Percentiles rank a stretch among this genome's conserved stretches.
phyloP scores from a whole-genome alignment of 495 filamentous ascomycete species.

The Podospora comata region DNA sequence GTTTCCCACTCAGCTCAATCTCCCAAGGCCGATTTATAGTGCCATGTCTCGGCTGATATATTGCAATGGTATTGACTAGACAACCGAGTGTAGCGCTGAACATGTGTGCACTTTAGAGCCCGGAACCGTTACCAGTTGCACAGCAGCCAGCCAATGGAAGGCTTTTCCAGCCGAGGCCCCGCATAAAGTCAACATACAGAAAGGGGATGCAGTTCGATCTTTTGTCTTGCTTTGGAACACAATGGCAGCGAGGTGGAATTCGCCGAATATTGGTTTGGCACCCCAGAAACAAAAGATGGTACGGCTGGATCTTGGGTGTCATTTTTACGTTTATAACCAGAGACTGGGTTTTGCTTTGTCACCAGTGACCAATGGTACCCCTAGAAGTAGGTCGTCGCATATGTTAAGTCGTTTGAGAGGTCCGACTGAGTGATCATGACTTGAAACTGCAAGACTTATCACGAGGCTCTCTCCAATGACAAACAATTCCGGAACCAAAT shows the following conservation, averaged over 20 bases:
- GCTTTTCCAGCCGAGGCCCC: background rate
- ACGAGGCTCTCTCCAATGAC: too few relatives aligned
- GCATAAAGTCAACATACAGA: conserved; percentile 46
- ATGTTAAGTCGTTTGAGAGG: too few relatives aligned
- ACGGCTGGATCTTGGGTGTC: background rate
- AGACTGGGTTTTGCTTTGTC: background rate
- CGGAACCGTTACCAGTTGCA: background rate
- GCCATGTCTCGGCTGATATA: background rate
- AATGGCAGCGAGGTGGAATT: background rate
- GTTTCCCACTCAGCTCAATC: background rate
- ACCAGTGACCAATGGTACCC: too few relatives aligned
- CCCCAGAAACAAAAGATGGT: background rate
- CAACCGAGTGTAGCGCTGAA: conserved; percentile 4
- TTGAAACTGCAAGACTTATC: too few relatives aligned
- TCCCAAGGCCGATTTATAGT: background rate
- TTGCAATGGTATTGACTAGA: background rate
- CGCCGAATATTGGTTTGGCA: background rate
- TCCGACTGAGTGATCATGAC: too few relatives aligned
- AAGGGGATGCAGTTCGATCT: background rate
- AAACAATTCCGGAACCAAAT: too few relatives aligned
- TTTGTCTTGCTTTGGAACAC: background rate
- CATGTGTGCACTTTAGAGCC: background rate
- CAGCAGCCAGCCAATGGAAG: background rate
- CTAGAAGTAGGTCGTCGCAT: too few relatives aligned
- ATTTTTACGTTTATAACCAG: background rate